A percentile compares a stretch with the other conserved stretches of the same genome.
Evolutionary conservation across 2,329 filamentous ascomycete species (phyloP).

Genomic region (Spiromastix sp.): DNA sequence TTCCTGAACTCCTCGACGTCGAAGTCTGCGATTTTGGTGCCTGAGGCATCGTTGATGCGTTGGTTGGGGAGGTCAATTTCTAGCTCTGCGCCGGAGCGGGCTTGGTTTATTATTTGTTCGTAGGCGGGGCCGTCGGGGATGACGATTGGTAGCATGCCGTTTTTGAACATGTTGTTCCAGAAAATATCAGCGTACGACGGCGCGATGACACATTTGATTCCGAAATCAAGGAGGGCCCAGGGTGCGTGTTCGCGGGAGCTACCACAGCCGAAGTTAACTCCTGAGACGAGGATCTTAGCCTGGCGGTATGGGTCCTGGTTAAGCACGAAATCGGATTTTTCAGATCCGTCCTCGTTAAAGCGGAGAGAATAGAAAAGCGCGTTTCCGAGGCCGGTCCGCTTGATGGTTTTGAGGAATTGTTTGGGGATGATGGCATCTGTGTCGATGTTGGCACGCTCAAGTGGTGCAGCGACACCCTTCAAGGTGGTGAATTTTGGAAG

Average conservation of each 20-base stretch:
- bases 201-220: slow-evolving; percentile 87
- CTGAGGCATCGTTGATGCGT: slow-evolving; percentile 63
- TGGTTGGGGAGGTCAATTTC: slow-evolving; percentile 85
- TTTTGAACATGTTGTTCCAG: slow-evolving; percentile 99
- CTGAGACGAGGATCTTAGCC: slow-evolving; percentile 82
- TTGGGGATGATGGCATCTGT: slow-evolving; percentile 99
- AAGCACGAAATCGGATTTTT: slow-evolving; percentile 74
- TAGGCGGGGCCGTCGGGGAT: slow-evolving; percentile 59
- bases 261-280: slow-evolving; percentile 91
- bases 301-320: slow-evolving; percentile 80
- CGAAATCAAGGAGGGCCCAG: slow-evolving; percentile 94
- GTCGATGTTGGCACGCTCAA: slow-evolving; percentile 86
- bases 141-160: slow-evolving; percentile 87
- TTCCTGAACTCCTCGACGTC: slow-evolving; percentile 90
- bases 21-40: slow-evolving; percentile 65
- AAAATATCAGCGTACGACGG: slow-evolving; percentile 87
- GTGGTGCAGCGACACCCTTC: slow-evolving; percentile 76
- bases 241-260: slow-evolving; percentile 89
- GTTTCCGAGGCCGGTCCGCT: slow-evolving; percentile 81
- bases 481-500: slow-evolving; percentile 76
- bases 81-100: slow-evolving; percentile 67
- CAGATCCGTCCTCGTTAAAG: slow-evolving; percentile 60
- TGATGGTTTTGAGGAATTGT: slow-evolving; percentile 98
- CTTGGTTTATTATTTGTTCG: slow-evolving; percentile 63
- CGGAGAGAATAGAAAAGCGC: slow-evolving; percentile 82